phyloP scores from a whole-genome alignment of 371 early-diverging fungal genomes.

The Syncephalastrum racemosum region DNA sequence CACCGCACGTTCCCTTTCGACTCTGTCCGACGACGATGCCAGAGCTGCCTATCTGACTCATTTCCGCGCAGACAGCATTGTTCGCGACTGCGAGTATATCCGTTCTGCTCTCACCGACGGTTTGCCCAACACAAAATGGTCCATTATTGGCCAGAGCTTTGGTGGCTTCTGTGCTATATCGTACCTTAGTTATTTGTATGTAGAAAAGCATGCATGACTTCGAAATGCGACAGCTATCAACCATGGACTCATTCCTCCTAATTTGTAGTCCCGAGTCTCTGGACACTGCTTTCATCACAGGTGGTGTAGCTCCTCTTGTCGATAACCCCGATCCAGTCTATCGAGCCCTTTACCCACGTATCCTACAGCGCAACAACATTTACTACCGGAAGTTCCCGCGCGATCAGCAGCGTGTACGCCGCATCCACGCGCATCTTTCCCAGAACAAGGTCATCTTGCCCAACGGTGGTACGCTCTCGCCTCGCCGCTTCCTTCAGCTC shows the following conservation, averaged over 20 bases:
- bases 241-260: constrained; percentile 1
- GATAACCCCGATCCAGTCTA: constrained; percentile 67
- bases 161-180: constrained; percentile 77
- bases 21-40: constrained; percentile 46
- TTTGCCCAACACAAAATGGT: constrained; percentile 32
- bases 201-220: not conserved
- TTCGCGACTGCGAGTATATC: constrained; percentile 70
- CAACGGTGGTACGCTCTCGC: constrained; percentile 66
- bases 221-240: not conserved
- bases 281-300: constrained; percentile 67
- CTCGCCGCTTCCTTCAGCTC: constrained; percentile 74
- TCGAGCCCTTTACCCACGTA: constrained; percentile 59
- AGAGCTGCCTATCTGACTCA: constrained; percentile 63
- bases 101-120: constrained; percentile 52
- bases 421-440: constrained; percentile 57
- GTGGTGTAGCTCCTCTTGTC: constrained; percentile 72
- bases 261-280: constrained; percentile 58
- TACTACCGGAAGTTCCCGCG: constrained; percentile 67
- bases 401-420: constrained; percentile 63
- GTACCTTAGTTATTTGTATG: constrained; percentile 71
- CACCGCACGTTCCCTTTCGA: constrained; percentile 52
- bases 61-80: constrained; percentile 76
- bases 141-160: constrained; percentile 70
- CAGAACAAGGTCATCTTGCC: constrained; percentile 50
- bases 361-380: constrained; percentile 58